These are phyloP conservation scores for Calocybe indica DNA, from an alignment of 768 basidiomycete species.

Conservation along the genomic window DNA sequence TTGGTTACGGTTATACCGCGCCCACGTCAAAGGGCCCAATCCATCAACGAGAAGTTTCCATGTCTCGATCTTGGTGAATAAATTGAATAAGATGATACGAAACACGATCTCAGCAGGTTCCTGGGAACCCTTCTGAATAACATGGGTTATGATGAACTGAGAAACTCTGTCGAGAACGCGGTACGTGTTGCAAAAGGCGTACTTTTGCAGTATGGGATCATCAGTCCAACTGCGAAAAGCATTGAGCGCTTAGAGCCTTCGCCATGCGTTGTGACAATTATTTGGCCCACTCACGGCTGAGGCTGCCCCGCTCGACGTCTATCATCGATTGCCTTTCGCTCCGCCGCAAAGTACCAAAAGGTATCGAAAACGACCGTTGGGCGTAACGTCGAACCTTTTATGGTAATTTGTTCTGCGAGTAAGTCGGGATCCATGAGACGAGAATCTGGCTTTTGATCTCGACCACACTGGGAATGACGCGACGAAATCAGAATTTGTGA, in stretches of 20 bases:
- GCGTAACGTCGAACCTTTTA: slow-evolving; percentile 31
- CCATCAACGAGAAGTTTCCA: slow-evolving; percentile 54
- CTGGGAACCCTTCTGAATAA: slow-evolving; percentile 65
- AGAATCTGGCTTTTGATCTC: no score
- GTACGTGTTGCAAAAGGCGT: slow-evolving; percentile 70
- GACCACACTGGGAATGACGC: no score
- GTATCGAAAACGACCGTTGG: slow-evolving; percentile 55
- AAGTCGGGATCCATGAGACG: no score
- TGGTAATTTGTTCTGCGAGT: slow-evolving; percentile 15
- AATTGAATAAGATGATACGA: slow-evolving; percentile 65
- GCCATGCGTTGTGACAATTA: slow-evolving; percentile 5
- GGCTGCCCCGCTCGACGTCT: slow-evolving; percentile 42
- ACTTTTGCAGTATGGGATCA: slow-evolving; percentile 48
- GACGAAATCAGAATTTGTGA: no score
- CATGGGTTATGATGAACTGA: slow-evolving; percentile 63
- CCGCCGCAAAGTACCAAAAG: slow-evolving; percentile 53
- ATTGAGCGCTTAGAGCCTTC: slow-evolving; percentile 3
- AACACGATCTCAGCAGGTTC: slow-evolving; percentile 59
- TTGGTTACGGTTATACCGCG: slow-evolving; percentile 40
- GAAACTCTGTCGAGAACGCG: slow-evolving; percentile 67
- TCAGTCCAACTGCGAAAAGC: slow-evolving; percentile 53
- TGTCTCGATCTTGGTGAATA: slow-evolving; percentile 66
- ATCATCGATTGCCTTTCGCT: slow-evolving; percentile 53
- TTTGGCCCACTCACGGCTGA: slow-evolving; percentile 33
- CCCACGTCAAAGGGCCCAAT: slow-evolving; percentile 59